Base-by-base conservation (phyloP, 1,139 yeast species). In the Debaryomyces subglobosus region DNA sequence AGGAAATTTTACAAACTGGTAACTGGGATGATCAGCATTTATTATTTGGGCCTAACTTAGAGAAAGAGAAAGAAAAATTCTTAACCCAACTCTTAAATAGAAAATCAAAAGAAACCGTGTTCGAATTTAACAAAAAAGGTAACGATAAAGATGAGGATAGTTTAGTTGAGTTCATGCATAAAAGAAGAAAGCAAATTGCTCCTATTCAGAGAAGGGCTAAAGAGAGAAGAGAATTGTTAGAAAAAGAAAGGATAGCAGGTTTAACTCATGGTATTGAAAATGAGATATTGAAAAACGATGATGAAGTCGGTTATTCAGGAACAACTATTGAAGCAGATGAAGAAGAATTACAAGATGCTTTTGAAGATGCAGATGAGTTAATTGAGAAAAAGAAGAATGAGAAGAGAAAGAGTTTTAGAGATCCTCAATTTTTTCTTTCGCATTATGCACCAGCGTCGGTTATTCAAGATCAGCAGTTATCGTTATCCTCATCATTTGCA, bases 21-120 rank as follows among this genome's bases (percentile, higher is more conserved):
- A 59, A 72, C 8, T 95, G 98, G 98, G 96, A 92, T 64, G 91
- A 82, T 29, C 94, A 88, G 59, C 92, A 90, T 67, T 67, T 90
- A 36, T 64, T 87, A 48, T 89, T 89, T 67, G 95, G 95, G 21
- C 79, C 81, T 42, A 85, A 85, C 61, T 61, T 78, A 48, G 97
- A 91, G 62, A 77, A 72, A 51, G 96, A 87, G 55, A 89, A 91
- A 63, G 79, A 89, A 41, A 80, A 71, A 16, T 85, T 94, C 60
- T 76, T 95, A 55, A 86, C 82, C 10, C 83, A 84, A 58, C 74
- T 95, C 51, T 81, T 81, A 47, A 80, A 89, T 57, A 77, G 97
- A 60, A 66, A 77, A 46, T 72, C 81, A 43, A 86, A 89, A 61
- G 98, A 94, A 63, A 95, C 99, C 0, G 97, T 95, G 7, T 95